A percentile compares a stretch with the other conserved stretches of the same genome.
These are phyloP conservation scores for Cyberlindnera xishuangbannaensis DNA, from an alignment of 805 yeast species.

Conservation along the genomic window DNA sequence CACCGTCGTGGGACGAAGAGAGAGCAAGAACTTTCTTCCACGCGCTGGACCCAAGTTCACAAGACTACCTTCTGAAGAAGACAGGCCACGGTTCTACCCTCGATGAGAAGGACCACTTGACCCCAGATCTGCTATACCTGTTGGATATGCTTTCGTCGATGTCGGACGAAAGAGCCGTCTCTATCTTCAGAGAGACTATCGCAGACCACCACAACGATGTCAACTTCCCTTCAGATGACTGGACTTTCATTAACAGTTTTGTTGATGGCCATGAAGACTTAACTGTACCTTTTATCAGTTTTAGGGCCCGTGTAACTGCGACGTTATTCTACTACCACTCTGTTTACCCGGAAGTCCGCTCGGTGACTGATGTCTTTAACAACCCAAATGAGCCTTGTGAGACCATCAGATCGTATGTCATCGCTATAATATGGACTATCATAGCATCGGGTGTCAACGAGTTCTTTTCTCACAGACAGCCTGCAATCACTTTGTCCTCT, in stretches of 20 bases:
- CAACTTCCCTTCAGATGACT: conserved; percentile 33
- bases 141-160: conserved; percentile 9
- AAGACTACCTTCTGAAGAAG: conserved; percentile 9
- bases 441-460: conserved; percentile 52
- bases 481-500: conserved; percentile 39
- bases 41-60: conserved; percentile 4
- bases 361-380: conserved; percentile 49
- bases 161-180: conserved; percentile 25
- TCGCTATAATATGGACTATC: conserved; percentile 40
- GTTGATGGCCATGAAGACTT: conserved; percentile 3
- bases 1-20: conserved; percentile 15
- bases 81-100: conserved; percentile 14
- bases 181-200: conserved; percentile 30
- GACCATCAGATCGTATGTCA: conserved; percentile 37
- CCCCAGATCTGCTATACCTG: conserved; percentile 14
- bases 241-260: conserved; percentile 5
- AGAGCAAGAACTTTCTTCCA: conserved; percentile 7
- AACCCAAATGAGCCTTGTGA: conserved; percentile 43
- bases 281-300: conserved; percentile 1
- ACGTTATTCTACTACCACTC: conserved; percentile 31
- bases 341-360: conserved; percentile 65
- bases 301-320: conserved; percentile 9
- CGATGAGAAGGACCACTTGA: conserved; percentile 10
- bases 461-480: conserved; percentile 51
- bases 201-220: conserved; percentile 41